These are phyloP conservation scores for Coriaria nepalensis DNA, from an alignment of 306 rosid species.

Conservation along the genomic window DNA sequence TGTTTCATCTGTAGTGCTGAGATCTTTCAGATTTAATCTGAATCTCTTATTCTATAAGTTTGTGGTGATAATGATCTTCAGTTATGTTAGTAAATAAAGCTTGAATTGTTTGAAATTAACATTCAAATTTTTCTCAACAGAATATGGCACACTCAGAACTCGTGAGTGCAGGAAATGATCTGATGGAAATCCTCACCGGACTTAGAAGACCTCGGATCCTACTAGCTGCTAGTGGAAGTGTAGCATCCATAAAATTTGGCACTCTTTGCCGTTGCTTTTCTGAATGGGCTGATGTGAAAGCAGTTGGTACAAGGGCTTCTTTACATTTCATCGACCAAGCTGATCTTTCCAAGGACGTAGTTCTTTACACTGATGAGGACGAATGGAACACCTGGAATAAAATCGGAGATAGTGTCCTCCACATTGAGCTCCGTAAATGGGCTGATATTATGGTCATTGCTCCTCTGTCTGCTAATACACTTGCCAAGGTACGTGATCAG, in stretches of 20 bases:
- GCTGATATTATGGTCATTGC: slow-evolving; percentile 86
- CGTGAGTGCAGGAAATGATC: slow-evolving; percentile 18
- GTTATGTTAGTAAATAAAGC: too few relatives aligned
- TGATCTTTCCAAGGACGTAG: slow-evolving; percentile 31
- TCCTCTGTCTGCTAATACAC: slow-evolving; percentile 79
- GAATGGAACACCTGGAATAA: slow-evolving; percentile 59
- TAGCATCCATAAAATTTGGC: slow-evolving; percentile 53
- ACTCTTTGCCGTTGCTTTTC: slow-evolving; percentile 35
- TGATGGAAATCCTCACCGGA: slow-evolving; percentile 17
- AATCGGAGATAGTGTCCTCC: slow-evolving; percentile 55
- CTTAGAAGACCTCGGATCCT: slow-evolving; percentile 62
- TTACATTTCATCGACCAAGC: slow-evolving; percentile 41
- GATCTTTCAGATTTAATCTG: too few relatives aligned
- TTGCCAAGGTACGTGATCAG: slow-evolving; percentile 54
- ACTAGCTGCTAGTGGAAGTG: slow-evolving; percentile 76
- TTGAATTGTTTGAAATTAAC: too few relatives aligned
- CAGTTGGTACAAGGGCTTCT: slow-evolving; percentile 46
- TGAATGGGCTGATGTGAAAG: slow-evolving; percentile 71
- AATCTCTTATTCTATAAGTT: too few relatives aligned
- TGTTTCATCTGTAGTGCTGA: too few relatives aligned
- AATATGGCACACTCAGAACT: slow-evolving; percentile 45
- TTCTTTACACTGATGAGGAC: slow-evolving; percentile 35
- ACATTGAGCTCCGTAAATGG: slow-evolving; percentile 70
- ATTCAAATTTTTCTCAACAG: slow-evolving; percentile 5
- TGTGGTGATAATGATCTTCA: not conserved